phyloP scores from a whole-genome alignment of 106 monocot species.

The Dioscorea zingiberensis region DNA sequence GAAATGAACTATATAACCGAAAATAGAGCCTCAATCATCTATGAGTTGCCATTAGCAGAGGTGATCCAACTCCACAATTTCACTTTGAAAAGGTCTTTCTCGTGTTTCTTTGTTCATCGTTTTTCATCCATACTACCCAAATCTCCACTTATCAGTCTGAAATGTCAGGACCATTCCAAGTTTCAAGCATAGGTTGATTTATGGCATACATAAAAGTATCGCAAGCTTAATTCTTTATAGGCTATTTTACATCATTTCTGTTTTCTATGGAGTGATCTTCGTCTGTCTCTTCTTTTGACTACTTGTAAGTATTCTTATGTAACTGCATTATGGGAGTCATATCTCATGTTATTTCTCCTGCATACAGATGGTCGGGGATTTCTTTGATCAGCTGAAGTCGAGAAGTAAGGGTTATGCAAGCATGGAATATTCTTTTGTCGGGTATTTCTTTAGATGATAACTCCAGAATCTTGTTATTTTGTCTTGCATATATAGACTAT shows the following conservation, averaged over 20 bases:
- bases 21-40: constrained; percentile 75
- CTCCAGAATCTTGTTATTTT: neutral
- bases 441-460: constrained; percentile 40
- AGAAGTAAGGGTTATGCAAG: constrained; percentile 98
- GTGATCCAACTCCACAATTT: constrained; percentile 20
- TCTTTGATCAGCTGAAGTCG: constrained; percentile 97
- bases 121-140: too few species aligned
- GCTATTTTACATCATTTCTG: too few species aligned
- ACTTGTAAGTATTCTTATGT: too few species aligned
- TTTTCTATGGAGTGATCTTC: too few species aligned
- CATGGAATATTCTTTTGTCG: constrained; percentile 96
- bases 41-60: constrained; percentile 90
- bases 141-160: too few species aligned
- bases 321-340: neutral
- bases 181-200: too few species aligned
- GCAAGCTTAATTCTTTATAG: too few species aligned
- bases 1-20: constrained; percentile 92
- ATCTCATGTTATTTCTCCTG: constrained; percentile 2
- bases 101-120: too few species aligned
- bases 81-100: too few species aligned
- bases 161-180: too few species aligned
- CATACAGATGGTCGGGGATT: constrained; percentile 93
- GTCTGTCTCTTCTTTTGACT: too few species aligned
- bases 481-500: neutral
- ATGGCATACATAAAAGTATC: too few species aligned